A percentile compares a stretch with the other conserved stretches of the same genome.
phyloP scores from a whole-genome alignment of 768 basidiomycete species.

The Boletus eberwhitei region DNA sequence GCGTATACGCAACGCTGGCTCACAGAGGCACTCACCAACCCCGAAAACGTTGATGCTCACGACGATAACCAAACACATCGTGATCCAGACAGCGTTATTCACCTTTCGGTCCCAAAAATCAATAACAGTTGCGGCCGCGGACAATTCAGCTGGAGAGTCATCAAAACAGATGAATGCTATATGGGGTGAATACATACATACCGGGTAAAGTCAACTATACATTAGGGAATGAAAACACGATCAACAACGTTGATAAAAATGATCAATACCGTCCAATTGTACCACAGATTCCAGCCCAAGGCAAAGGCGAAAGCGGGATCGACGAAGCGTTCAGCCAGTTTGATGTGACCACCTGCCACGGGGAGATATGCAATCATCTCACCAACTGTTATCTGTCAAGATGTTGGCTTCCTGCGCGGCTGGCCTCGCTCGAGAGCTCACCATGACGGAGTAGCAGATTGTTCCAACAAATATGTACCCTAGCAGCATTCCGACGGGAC shows the following conservation, averaged over 20 bases:
- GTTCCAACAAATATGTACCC: constrained; percentile 36
- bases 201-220: constrained; percentile 16
- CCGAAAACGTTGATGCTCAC: constrained; percentile 40
- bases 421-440: constrained; percentile 3
- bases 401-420: neutral
- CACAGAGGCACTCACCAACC: constrained; percentile 22
- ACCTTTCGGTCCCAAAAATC: constrained; percentile 39
- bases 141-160: constrained; percentile 34
- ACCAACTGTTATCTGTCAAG: constrained; percentile 26
- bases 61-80: constrained; percentile 46
- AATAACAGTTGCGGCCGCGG: constrained; percentile 49
- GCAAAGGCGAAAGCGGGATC: constrained; percentile 41
- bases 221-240: neutral
- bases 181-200: neutral
- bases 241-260: constrained; percentile 10
- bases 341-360: constrained; percentile 41
- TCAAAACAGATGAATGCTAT: neutral
- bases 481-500: constrained; percentile 42
- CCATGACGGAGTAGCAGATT: constrained; percentile 34
- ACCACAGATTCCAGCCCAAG: constrained; percentile 39
- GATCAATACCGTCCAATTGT: constrained; percentile 30
- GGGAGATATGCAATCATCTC: constrained; percentile 46
- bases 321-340: constrained; percentile 44
- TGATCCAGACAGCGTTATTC: constrained; percentile 48
- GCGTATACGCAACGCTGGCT: neutral